Evolutionary conservation across 2,329 filamentous ascomycete species (phyloP).

Genomic region (Sclerotinia sclerotiorum): DNA sequence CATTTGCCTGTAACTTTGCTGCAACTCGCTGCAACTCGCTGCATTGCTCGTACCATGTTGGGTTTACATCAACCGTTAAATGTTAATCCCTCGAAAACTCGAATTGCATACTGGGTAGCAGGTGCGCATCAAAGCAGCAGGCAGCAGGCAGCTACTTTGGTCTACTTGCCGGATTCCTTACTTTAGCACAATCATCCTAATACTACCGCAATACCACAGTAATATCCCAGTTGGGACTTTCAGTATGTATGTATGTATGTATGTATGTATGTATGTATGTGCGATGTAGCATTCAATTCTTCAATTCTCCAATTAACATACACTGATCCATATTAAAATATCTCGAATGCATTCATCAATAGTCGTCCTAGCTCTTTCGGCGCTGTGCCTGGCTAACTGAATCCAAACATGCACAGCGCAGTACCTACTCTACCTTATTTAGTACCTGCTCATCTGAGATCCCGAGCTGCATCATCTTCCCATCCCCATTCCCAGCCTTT

Average conservation of each 20-base stretch:
- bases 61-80: background rate
- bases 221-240: background rate
- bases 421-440: no score
- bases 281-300: background rate
- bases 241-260: no score
- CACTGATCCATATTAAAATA: slow-evolving; percentile 5
- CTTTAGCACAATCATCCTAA: background rate
- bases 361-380: slow-evolving; percentile 1
- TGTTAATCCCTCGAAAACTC: background rate
- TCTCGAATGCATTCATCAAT: slow-evolving; percentile 1
- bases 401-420: background rate
- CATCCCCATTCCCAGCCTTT: slow-evolving; percentile 6
- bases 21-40: background rate
- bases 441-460: background rate
- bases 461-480: slow-evolving; percentile 10
- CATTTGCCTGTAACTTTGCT: background rate
- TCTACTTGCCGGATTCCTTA: background rate
- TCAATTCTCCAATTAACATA: slow-evolving; percentile 6
- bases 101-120: background rate
- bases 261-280: no score
- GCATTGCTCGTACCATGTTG: slow-evolving; percentile 14
- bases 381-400: slow-evolving; percentile 6
- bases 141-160: background rate
- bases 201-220: background rate
- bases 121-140: background rate